Evolutionary conservation across 352 stramenopile species (phyloP), one percentile per base, ranked within the genome.

Genomic region (Plasmopara halstedii): DNA sequence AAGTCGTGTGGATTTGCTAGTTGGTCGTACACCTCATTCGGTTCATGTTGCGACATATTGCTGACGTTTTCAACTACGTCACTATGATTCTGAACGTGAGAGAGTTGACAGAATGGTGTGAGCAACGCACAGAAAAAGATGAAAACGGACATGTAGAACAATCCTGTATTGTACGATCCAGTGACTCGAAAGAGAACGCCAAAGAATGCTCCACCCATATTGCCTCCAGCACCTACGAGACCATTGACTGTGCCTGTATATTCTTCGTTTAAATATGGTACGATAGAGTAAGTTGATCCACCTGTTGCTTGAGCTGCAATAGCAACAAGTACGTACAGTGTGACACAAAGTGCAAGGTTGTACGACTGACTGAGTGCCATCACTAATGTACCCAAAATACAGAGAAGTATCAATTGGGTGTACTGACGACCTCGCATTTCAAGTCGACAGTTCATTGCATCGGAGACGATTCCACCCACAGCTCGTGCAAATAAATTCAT

Each of bases 401-500:
- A 64, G 19, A 98, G 52, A 34, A 83, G 80, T 14, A 75, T 33
- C 20, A 90, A 85, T 37, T 98, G 93, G 17, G 86, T 75, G 6
- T 37, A 64, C 42, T 97, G 55, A 38, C 95, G 90, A 23, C 93
- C 94, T 13, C 68, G 60, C 82, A 97, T 97, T 19, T 83, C 88
- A n/a, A 87, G 70, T 45, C 64, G 65, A 34, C 58, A 60, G 52
- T 95, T 97, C 42, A 73, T 55, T 14, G 77, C 70, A 60, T 98
- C 93, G 22, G 82, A 96, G 1, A 71, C 38, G 50, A 91, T 72
- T 22, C 89, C 89, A 29, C 94, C 88, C 34, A 96, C 34, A 20
- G 85, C 87, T 42, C 89, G 85, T 3, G 88, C 82, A 55, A 97
- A 95, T 37, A 97, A 65, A 61, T 97, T 97, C 85, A 97, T 97